Evolutionary conservation across 1,284 basidiomycete species (phyloP).

Genomic region (Tetrapyrgos nigripes): DNA sequence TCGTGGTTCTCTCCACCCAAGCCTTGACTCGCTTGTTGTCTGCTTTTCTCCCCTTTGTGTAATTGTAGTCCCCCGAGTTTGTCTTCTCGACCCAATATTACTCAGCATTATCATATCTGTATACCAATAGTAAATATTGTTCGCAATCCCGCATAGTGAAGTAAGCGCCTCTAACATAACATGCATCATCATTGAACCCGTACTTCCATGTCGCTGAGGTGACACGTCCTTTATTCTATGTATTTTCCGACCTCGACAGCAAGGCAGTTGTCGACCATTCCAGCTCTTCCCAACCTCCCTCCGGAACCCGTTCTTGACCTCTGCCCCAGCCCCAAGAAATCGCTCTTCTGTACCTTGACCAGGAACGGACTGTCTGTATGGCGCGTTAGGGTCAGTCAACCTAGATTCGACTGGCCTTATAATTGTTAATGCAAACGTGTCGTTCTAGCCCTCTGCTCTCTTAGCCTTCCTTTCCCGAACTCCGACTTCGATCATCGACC

Average conservation of each 20-base stretch:
- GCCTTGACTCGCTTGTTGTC: conserved; percentile 1
- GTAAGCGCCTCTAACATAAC: neutral
- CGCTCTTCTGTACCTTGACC: conserved; percentile 80
- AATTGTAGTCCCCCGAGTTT: neutral
- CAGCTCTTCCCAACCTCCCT: conserved; percentile 67
- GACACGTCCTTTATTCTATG: conserved; percentile 48
- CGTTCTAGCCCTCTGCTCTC: conserved; percentile 75
- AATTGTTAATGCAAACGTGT: conserved; percentile 13
- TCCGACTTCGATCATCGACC: conserved; percentile 76
- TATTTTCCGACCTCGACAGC: conserved; percentile 86
- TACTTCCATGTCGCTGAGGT: neutral
- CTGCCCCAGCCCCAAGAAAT: conserved; percentile 72
- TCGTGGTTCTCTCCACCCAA: conserved; percentile 16
- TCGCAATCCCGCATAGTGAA: no score
- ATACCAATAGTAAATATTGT: no score
- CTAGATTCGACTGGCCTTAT: conserved; percentile 9
- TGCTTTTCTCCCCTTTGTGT: neutral
- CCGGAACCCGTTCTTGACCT: conserved; percentile 66
- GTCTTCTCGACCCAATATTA: neutral
- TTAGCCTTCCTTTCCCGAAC: conserved; percentile 80
- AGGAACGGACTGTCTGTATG: conserved; percentile 75
- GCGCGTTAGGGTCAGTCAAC: conserved; percentile 78
- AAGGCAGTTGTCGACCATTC: conserved; percentile 69
- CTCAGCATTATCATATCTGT: no score
- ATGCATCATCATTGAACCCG: neutral